These are phyloP conservation scores for Ceratocystis colombiana DNA, from an alignment of 2,329 filamentous ascomycete genomes.

Conservation along the genomic window DNA sequence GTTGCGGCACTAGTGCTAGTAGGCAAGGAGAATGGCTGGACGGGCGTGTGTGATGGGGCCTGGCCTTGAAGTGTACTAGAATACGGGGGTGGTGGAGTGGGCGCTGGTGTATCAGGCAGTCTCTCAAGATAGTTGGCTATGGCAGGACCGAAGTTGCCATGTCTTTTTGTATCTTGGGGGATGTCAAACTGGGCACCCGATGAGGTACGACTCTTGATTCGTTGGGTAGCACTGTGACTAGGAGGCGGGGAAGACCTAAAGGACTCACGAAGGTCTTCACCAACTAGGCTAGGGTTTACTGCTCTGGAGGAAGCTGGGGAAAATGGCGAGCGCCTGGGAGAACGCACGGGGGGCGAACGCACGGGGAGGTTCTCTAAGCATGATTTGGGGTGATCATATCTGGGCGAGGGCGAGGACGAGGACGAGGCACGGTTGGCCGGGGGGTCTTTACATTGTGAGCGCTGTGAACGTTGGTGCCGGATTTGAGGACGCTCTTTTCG, in stretches of 20 bases:
- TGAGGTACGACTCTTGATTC: slow-evolving; percentile 18
- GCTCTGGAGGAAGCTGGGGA: neutral
- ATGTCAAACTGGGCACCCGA: neutral
- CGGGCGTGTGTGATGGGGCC: neutral
- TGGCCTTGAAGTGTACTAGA: slow-evolving; percentile 7
- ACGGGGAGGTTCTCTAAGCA: neutral
- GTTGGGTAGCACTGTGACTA: slow-evolving; percentile 22
- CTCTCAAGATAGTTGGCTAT: slow-evolving; percentile 17
- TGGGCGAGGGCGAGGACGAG: neutral
- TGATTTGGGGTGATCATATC: slow-evolving; percentile 1
- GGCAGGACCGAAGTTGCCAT: slow-evolving; percentile 7
- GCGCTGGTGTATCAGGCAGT: slow-evolving; percentile 22
- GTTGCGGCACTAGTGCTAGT: neutral
- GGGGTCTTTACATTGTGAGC: slow-evolving; percentile 10
- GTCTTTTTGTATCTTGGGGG: slow-evolving; percentile 9
- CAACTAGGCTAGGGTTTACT: neutral
- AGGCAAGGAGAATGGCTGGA: neutral
- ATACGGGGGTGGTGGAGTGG: slow-evolving; percentile 20
- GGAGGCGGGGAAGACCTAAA: slow-evolving; percentile 11
- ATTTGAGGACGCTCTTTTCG: neutral
- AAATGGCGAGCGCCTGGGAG: too few relatives aligned
- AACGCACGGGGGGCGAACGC: too few relatives aligned
- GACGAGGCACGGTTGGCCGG: neutral
- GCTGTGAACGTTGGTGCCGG: neutral
- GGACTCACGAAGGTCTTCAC: neutral